Percentiles rank a stretch among this genome's conserved stretches.
Evolutionary conservation across 495 filamentous ascomycete genomes (phyloP).

Genomic region (Apiosordaria backusii): DNA sequence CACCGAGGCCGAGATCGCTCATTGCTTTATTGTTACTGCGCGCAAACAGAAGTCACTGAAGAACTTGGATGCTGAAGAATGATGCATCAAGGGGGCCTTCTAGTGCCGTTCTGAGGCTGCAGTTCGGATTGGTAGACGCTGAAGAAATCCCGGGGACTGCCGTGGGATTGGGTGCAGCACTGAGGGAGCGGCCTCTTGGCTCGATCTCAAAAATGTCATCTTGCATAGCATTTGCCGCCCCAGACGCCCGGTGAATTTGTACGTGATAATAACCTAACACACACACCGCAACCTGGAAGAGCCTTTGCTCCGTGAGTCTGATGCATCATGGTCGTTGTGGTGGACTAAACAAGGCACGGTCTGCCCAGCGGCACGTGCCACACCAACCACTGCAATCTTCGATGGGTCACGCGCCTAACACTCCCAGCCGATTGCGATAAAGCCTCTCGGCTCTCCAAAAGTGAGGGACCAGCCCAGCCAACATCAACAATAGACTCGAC

Average conservation of each 20-base stretch:
- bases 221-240: slow-evolving; percentile 14
- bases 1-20: neutral
- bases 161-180: neutral
- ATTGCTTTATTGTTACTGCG: neutral
- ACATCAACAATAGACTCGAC: slow-evolving; percentile 9
- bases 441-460: slow-evolving; percentile 21
- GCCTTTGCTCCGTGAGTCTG: neutral
- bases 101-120: neutral
- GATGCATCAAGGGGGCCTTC: neutral
- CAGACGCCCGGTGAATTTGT: neutral
- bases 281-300: neutral
- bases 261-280: neutral
- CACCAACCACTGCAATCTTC: slow-evolving; percentile 21
- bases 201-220: slow-evolving; percentile 9
- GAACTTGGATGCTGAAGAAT: neutral
- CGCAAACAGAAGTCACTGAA: neutral
- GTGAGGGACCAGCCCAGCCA: slow-evolving; percentile 7
- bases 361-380: slow-evolving; percentile 29
- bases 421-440: slow-evolving; percentile 28
- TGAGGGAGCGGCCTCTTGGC: too few relatives aligned
- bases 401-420: slow-evolving; percentile 36
- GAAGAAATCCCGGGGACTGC: neutral
- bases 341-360: neutral
- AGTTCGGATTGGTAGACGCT: slow-evolving; percentile 5
- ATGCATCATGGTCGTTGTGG: neutral